Evolutionary conservation across 768 basidiomycete species (phyloP).

Genomic region (Exidia glandulosa): DNA sequence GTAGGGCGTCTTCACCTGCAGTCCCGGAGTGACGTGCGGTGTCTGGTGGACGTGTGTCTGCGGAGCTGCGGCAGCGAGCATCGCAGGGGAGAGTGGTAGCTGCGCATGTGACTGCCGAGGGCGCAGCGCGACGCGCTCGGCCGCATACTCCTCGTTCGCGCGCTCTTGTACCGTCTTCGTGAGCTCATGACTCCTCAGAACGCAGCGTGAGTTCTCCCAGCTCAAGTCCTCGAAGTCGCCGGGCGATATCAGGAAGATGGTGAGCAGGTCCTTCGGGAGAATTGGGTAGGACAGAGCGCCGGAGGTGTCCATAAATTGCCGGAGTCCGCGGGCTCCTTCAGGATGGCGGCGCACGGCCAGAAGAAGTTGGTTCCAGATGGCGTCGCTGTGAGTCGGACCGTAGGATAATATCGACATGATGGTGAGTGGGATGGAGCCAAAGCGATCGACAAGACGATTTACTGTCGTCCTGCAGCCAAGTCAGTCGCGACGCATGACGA

Average conservation of each 20-base stretch:
- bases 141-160: background rate
- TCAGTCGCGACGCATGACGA: background rate
- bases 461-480: background rate
- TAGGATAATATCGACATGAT: background rate
- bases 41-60: background rate
- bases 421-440: background rate
- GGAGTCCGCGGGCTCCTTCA: background rate
- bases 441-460: background rate
- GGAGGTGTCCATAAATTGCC: background rate
- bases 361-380: background rate
- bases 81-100: background rate
- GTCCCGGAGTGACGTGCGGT: background rate
- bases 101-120: background rate
- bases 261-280: background rate
- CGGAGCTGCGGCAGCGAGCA: background rate
- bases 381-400: background rate
- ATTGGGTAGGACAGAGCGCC: background rate
- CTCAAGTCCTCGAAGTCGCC: background rate
- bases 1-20: background rate
- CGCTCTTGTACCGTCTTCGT: background rate
- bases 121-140: background rate
- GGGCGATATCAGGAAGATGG: background rate
- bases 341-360: background rate
- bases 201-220: background rate
- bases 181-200: background rate